These are phyloP conservation scores for Alternaria tenuissima DNA, from an alignment of 2,329 filamentous ascomycete species.

Conservation along the genomic window DNA sequence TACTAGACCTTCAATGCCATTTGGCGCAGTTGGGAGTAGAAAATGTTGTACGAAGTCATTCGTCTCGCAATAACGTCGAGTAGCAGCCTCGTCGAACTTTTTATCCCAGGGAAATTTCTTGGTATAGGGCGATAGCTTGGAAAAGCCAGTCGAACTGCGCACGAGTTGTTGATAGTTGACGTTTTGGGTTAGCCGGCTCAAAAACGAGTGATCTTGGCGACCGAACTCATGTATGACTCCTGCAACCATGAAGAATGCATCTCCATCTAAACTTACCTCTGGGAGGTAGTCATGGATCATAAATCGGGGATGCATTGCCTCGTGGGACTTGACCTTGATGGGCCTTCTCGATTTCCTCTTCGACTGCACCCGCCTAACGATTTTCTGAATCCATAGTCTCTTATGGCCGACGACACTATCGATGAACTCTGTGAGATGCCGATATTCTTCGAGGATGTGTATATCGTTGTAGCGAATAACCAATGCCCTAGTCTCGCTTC, in stretches of 20 bases:
- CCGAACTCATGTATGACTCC: neutral
- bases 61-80: neutral
- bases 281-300: neutral
- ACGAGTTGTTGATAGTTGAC: neutral
- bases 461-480: conserved; percentile 7
- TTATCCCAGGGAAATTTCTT: neutral
- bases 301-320: neutral
- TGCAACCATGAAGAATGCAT: neutral
- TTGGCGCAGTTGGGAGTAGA: neutral
- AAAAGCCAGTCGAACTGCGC: neutral
- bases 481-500: conserved; percentile 4
- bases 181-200: neutral
- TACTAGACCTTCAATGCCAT: neutral
- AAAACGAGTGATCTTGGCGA: neutral
- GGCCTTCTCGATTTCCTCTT: no score
- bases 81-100: neutral
- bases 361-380: neutral
- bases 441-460: neutral
- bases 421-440: neutral
- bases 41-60: neutral
- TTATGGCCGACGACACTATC: neutral
- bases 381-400: neutral
- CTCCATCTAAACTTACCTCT: neutral
- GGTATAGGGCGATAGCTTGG: neutral
- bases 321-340: neutral